A percentile compares a stretch with the other conserved stretches of the same genome.
phyloP scores from a whole-genome alignment of 2,329 filamentous ascomycete genomes.

The Diaporthe vexans region DNA sequence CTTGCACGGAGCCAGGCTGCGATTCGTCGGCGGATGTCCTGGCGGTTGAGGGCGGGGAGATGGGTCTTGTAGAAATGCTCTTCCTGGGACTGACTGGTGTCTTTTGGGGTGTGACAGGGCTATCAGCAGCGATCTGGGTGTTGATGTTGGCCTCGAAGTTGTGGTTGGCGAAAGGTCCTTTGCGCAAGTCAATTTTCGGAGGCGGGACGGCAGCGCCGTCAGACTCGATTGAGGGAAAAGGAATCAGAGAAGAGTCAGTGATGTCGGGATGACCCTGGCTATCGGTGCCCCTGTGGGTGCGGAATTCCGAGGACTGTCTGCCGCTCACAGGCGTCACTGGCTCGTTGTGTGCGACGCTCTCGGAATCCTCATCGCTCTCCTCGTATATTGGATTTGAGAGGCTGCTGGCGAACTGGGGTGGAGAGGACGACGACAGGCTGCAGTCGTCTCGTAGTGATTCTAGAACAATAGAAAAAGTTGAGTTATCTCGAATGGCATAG shows the following conservation, averaged over 20 bases:
- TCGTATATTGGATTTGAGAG: conserved; percentile 68
- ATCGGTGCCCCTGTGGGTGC: conserved; percentile 58
- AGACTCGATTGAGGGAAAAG: conserved; percentile 37
- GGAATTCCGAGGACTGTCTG: conserved; percentile 69
- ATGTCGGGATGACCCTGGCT: conserved; percentile 45
- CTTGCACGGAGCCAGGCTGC: conserved; percentile 49
- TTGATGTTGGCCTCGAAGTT: conserved; percentile 22
- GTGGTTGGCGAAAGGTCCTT: conserved; percentile 34
- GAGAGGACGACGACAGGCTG: conserved; percentile 56
- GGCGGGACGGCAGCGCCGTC: conserved; percentile 30
- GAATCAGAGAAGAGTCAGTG: conserved; percentile 47
- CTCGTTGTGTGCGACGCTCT: conserved; percentile 71
- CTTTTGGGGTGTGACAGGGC: conserved; percentile 14
- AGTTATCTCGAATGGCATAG: conserved; percentile 37
- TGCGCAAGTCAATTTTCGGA: conserved; percentile 28
- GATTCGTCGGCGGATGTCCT: conserved; percentile 45
- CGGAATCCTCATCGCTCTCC: conserved; percentile 69
- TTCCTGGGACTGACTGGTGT: not conserved
- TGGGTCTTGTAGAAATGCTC: conserved; percentile 20
- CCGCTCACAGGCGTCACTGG: conserved; percentile 73
- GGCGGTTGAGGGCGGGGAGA: conserved; percentile 36
- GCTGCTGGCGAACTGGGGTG: conserved; percentile 64
- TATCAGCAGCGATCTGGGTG: conserved; percentile 20
- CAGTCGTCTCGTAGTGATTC: conserved; percentile 42
- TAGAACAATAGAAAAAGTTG: conserved; percentile 40